These are phyloP conservation scores for Cyberlindnera petersonii DNA, from an alignment of 805 yeast genomes.

Conservation along the genomic window DNA sequence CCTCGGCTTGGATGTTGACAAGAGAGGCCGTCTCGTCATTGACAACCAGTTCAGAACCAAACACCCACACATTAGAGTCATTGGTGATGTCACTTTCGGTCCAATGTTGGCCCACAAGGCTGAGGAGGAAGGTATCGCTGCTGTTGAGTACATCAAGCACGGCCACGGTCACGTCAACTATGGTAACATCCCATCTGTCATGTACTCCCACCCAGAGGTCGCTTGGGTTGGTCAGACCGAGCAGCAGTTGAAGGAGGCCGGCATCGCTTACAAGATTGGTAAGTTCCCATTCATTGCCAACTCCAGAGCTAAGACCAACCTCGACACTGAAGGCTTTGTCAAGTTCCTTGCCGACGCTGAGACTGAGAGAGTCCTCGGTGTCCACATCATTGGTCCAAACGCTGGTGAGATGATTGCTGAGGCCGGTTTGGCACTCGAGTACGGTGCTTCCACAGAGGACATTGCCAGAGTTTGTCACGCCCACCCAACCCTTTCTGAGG, in stretches of 20 bases:
- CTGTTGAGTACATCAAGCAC: conserved; percentile 86
- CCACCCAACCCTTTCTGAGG: conserved; percentile 97
- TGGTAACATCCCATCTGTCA: conserved; percentile 95
- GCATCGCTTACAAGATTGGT: conserved; percentile 88
- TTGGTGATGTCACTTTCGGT: conserved; percentile 98
- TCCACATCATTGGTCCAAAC: conserved; percentile 94
- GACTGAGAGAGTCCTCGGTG: conserved; percentile 94
- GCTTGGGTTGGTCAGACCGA: conserved; percentile 99
- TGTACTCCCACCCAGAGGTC: conserved; percentile 99
- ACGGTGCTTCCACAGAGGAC: conserved; percentile 98
- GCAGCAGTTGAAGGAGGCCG: conserved; percentile 89
- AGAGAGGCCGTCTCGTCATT: conserved; percentile 89
- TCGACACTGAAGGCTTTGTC: conserved; percentile 96
- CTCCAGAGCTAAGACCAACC: conserved; percentile 98
- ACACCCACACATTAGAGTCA: conserved; percentile 88
- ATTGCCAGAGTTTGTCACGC: conserved; percentile 97
- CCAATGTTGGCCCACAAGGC: conserved; percentile 99
- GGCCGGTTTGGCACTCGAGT: conserved; percentile 95
- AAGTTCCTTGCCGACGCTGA: conserved; percentile 94
- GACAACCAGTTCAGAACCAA: conserved; percentile 92
- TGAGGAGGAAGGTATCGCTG: conserved; percentile 99
- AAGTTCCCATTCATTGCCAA: conserved; percentile 98
- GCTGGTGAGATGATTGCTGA: conserved; percentile 99
- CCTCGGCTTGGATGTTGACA: conserved; percentile 86
- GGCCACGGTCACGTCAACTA: conserved; percentile 99